Evolutionary conservation across 1,284 basidiomycete genomes (phyloP), one percentile per base, ranked within the genome.

Genomic region (Cryptococcus amylolentus): DNA sequence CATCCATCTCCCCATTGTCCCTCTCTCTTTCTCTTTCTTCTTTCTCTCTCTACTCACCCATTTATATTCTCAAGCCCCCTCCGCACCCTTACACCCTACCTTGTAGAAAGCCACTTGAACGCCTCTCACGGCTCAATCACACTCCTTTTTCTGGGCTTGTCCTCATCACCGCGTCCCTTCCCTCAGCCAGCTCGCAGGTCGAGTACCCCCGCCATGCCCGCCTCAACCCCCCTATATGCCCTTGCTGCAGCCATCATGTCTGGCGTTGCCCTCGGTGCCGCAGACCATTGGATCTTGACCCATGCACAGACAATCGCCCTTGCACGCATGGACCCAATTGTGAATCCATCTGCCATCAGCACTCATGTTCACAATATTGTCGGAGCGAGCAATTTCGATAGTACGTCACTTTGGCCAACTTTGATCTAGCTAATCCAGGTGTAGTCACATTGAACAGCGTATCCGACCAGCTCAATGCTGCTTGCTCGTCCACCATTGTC

Each of bases 281-380:
- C 56, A 2, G 69, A 69, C 42, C 65, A 66, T 50, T 71, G 66
- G 48, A 64, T 73, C 63, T 55, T 72, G 51, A 65, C 65, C 27
- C 43, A 65, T n/a, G 47, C 61, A 12, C 56, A 68, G 8, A 57
- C 67, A 0, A 55, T 79, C 48, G 66, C 67, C 26, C 58, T 72
- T 13, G 62, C 69, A 1, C 66, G 78, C 13, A 60, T 78, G 49
- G 79, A 80, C 57, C 76, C 79, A 1, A 78, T 80, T 60, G 70
- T 80, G 57, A 65, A 66, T 31, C 75, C 75, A 4, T 71, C 69
- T 20, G 57, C 18, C 5, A 55, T 75, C 23, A 68, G 71, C 4
- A 56, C 57, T 1, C 79, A 80, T 57, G 66, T 72, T 0, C 79
- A 80, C 59, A 69, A 71, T 45, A 68, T 75, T 41, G 47, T 70